A percentile compares a stretch with the other conserved stretches of the same genome.
Evolutionary conservation across 768 basidiomycete species (phyloP).

Genomic region (Termitomyces eurrhizus): DNA sequence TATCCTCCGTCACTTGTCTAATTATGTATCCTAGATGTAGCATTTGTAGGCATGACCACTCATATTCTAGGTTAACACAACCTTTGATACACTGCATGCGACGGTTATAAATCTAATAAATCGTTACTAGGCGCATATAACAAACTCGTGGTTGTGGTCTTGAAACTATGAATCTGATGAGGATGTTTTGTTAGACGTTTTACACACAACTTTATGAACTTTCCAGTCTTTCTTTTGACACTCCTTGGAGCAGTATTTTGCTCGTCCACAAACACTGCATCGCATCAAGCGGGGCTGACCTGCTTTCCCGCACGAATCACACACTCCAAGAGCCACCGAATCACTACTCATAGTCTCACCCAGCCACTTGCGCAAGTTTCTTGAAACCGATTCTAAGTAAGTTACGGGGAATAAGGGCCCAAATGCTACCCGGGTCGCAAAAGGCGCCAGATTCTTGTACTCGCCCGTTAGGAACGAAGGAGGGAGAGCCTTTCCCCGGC

Average conservation of each 20-base stretch:
- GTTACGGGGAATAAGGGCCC: slow-evolving; percentile 51
- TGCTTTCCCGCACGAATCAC: slow-evolving; percentile 25
- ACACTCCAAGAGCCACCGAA: slow-evolving; percentile 2
- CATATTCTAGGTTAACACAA: too few relatives aligned
- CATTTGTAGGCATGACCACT: too few relatives aligned
- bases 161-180: neutral
- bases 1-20: too few relatives aligned
- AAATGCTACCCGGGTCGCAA: slow-evolving; percentile 46
- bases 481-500: slow-evolving; percentile 40
- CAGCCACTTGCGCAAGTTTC: neutral
- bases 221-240: slow-evolving; percentile 37
- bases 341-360: neutral
- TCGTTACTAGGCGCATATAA: too few relatives aligned
- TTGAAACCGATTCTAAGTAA: slow-evolving; percentile 37
- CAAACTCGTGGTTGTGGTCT: too few relatives aligned
- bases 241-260: slow-evolving; percentile 29
- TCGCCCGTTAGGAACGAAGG: slow-evolving; percentile 28
- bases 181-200: neutral
- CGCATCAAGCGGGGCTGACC: slow-evolving; percentile 22
- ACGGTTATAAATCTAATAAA: too few relatives aligned
- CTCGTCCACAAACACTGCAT: slow-evolving; percentile 26
- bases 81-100: too few relatives aligned
- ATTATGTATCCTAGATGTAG: too few relatives aligned
- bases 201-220: slow-evolving; percentile 15
- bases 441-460: slow-evolving; percentile 39